Conservation (phyloP, 2,329 filamentous ascomycete species). For the Penicillium psychrosexuale region DNA sequence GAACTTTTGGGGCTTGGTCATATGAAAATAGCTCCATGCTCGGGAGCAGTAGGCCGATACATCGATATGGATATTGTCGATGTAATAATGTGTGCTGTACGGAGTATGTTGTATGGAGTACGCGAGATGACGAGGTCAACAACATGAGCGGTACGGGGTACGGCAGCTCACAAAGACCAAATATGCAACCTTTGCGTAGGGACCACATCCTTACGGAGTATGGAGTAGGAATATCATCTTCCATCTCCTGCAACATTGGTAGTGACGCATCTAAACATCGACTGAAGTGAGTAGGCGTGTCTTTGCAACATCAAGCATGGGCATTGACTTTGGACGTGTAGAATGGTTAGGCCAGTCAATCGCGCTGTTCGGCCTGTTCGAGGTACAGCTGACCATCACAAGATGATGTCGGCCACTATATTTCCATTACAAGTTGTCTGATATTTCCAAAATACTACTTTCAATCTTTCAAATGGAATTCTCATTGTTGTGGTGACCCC, state of each 20-base stretch:
- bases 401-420: too few species aligned
- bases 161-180: neutral
- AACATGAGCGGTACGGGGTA: neutral
- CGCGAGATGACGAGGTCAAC: neutral
- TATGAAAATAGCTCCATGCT: too few species aligned
- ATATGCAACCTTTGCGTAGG: neutral
- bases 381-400: too few species aligned
- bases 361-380: too few species aligned
- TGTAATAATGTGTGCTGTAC: too few species aligned
- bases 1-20: neutral
- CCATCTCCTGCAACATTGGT: neutral
- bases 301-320: neutral
- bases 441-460: too few species aligned
- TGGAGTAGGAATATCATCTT: neutral
- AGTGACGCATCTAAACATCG: neutral
- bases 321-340: too few species aligned
- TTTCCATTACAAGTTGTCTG: too few species aligned
- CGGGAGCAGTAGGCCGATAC: neutral
- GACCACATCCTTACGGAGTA: too few species aligned
- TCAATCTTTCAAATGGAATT: neutral
- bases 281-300: neutral
- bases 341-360: too few species aligned
- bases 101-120: neutral
- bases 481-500: conserved; percentile 3
- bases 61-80: neutral